Evolutionary conservation across 306 rosid species (phyloP), one percentile per base, ranked within the genome.

Genomic region (Castanospermum australe): DNA sequence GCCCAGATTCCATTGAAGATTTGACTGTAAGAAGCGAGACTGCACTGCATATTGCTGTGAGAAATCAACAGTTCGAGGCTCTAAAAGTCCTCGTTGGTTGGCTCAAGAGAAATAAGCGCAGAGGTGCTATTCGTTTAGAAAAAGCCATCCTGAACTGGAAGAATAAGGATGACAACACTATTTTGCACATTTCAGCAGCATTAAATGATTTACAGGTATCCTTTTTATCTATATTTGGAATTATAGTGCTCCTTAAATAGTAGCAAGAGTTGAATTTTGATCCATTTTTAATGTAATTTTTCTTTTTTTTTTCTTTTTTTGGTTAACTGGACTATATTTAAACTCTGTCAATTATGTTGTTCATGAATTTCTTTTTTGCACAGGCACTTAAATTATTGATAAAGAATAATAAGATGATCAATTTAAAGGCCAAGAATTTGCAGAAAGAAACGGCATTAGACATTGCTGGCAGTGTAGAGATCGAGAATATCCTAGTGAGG

Each of bases 1-100:
- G 89, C 12, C 87, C 89, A 1, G 45, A 80, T 38, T 74, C 79
- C 5, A 75, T 82, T 9, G 11, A 69, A 22, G 86, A 64, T 69
- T 56, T 63, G 32, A 82, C 76, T 3, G 38, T 57, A 17, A 72
- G 22, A 8, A 66, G 71, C 12, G 87, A 86, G 47, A 82, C 78
- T 25, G 87, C 83, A 17, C 24, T 86, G 7, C 89, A 86, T 60
- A 28, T 79, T 48, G 85, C 87, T 6, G 45, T 73, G 10, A 81
- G 14, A 5, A 14, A 33, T 30, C 6, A n/a, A 55, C 39, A 24
- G 12, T 7, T 15, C 0, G 69, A 51, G 1, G 81, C 80, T 14
- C 36, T 81, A 0, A 7, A 77, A 30, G 28, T 76, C 28, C n/a
- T 84, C 5, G 1, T 80, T 42, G 73, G 62, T 0, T 69, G 82